Base-by-base conservation (phyloP, 1,284 basidiomycete species). In the Termitomyces sp. region DNA sequence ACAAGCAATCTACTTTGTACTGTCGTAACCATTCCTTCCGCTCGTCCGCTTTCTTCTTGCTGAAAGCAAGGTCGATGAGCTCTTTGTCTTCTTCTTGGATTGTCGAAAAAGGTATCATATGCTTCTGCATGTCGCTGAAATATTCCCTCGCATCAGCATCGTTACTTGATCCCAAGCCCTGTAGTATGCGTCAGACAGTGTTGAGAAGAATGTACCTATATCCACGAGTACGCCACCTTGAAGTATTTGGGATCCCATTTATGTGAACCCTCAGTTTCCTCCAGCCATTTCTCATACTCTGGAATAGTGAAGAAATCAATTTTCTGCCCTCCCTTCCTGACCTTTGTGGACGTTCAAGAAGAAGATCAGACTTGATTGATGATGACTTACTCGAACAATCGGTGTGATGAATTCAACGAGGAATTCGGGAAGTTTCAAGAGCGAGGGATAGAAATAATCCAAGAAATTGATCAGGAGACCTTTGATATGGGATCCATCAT, bases 401-500 rank as follows among this genome's bases (percentile, higher is more conserved):
- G 97, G 97, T 0, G 97, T 99, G 55, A 99, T 93, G 67, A 99
- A 99, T 69, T 99, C 97, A 52, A 98, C 93, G 41, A 99, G 76
- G 74, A 99, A 99, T 61, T 90, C 86, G 1, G 93, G 91, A 6
- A 98, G 75, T 69, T 90, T 93, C 57, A 99, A 80, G 33, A 99
- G 77, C 1, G 96, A 98, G 0, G 97, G 97, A 70, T 91, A 99
- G 71, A 96, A 98, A 69, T 96, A 89, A 67, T 99, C 97, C 56
- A 99, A 76, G 72, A 95, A 99, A 72, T 99, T 99, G 77, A 99
- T 97, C 55, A 99, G 82, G 8, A 99, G 82, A 39, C 97, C 97
- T 73, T 99, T 99, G 77, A 99, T 99, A 74, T 99, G 97, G 38
- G 96, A 99, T 52, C 97, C 97, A 74, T 99, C 97, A 74, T 99